phyloP scores from a whole-genome alignment of 768 basidiomycete species.

The Candolleomyces aberdarensis region DNA sequence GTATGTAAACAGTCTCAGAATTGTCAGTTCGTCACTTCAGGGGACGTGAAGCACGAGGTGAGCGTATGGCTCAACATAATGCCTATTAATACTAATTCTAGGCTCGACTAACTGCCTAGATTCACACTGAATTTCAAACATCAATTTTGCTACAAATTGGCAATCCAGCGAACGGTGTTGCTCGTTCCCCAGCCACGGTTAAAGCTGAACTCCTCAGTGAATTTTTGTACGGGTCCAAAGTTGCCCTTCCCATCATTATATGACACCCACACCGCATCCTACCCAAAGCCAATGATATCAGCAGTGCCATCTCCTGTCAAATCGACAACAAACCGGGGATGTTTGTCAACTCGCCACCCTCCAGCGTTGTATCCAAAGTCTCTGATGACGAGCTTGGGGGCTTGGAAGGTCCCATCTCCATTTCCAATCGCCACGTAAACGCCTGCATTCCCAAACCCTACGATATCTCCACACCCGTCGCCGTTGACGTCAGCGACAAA shows the following conservation, averaged over 20 bases:
- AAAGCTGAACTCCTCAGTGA: neutral
- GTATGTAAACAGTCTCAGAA: too few species aligned
- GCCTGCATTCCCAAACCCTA: constrained; percentile 2
- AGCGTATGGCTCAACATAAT: too few species aligned
- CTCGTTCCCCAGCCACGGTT: neutral
- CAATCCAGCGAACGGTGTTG: constrained; percentile 3
- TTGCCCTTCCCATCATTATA: constrained; percentile 4
- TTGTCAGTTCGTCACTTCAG: too few species aligned
- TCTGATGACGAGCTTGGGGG: neutral
- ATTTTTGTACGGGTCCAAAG: neutral
- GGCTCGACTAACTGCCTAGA: too few species aligned
- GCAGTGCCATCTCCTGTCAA: constrained; percentile 1
- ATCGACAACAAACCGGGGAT: neutral
- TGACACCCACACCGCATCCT: constrained; percentile 2
- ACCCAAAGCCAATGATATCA: constrained; percentile 3
- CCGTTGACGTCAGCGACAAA: constrained; percentile 3
- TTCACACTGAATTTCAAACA: neutral
- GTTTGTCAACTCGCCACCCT: neutral
- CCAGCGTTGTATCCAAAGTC: neutral
- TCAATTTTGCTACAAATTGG: neutral
- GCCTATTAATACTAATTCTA: too few species aligned
- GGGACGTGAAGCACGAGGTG: too few species aligned
- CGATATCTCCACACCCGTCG: neutral
- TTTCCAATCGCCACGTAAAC: neutral
- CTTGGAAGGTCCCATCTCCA: neutral